Base-by-base conservation (phyloP, 202 grass and related monocot species). In the Digitaria exilis region DNA sequence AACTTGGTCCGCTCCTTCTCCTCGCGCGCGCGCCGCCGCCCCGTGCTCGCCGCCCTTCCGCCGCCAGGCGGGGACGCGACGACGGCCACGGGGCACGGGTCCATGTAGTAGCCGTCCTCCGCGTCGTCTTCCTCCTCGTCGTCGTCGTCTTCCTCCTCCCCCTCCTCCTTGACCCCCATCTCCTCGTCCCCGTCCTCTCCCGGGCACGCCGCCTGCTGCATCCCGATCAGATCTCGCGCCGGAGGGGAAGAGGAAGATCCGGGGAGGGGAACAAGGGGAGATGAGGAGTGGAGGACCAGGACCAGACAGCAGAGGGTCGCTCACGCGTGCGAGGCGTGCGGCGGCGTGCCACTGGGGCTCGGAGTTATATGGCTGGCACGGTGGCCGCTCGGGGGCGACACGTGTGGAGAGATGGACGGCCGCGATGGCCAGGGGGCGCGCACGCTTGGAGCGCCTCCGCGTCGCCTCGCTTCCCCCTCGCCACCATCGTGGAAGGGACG, bases 1-100 rank as follows among this genome's bases (percentile, higher is more conserved):
- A 93, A 75, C 86, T 93, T 97, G 28, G 90, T 97, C 70, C 92
- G 85, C 86, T 95, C 95, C 88, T 97, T 97, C 88, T 97, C 95
- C 87, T 97, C 95, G 21, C 85, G 60, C 2, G 84, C 88, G 26
- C 90, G 59, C 30, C 93, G 77, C 73, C 92, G 41, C 0, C 54
- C 51, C 19, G 30, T 4, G 63, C 5, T 6, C 32, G 37, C 2
- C 26, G 34, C 1, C 22, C 62, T 48, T 2, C 68, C 14, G 6
- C 12, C 1, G 21, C 8, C 39, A 9, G 30, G 44, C 65, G 39
- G 56, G 17, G 74, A 14, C 56, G 48, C 79, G 14, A 54, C 26
- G 46, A 54, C 34, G 46, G 25, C 25, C 35, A 28, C 32, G 26
- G 62, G 58, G 60, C 61, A 66, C 29, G 29, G 42, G 39, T 43